Evolutionary conservation across 2,329 filamentous ascomycete species (phyloP).

Genomic region (Cladosporium sp.): DNA sequence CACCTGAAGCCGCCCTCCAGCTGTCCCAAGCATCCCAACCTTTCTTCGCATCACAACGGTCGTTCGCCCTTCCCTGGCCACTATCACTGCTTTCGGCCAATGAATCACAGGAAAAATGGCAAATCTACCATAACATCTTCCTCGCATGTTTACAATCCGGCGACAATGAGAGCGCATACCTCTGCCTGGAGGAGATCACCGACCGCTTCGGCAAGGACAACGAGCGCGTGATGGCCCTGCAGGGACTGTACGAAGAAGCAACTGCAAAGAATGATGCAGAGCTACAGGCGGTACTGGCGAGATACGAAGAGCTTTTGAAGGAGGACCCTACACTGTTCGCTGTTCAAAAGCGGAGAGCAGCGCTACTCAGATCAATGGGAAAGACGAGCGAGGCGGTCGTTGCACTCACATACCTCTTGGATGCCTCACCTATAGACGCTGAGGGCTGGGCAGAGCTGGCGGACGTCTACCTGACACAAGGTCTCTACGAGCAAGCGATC

Average conservation of each 20-base stretch:
- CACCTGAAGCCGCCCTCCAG: slow-evolving; percentile 38
- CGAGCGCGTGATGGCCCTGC: slow-evolving; percentile 78
- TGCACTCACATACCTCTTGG: slow-evolving; percentile 69
- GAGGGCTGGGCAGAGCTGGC: slow-evolving; percentile 92
- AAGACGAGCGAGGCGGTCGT: slow-evolving; percentile 68
- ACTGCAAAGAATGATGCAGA: slow-evolving; percentile 62
- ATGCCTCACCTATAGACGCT: slow-evolving; percentile 80
- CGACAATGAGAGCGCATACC: slow-evolving; percentile 71
- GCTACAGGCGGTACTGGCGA: slow-evolving; percentile 65
- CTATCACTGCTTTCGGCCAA: slow-evolving; percentile 47
- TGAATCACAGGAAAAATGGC: slow-evolving; percentile 80
- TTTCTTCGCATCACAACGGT: slow-evolving; percentile 34
- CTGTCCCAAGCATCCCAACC: slow-evolving; percentile 46
- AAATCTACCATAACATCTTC: slow-evolving; percentile 79
- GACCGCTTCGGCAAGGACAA: slow-evolving; percentile 78
- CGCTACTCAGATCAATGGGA: slow-evolving; percentile 71
- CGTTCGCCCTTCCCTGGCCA: slow-evolving; percentile 42
- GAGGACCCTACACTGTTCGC: slow-evolving; percentile 77
- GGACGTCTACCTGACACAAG: slow-evolving; percentile 78
- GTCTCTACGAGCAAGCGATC: slow-evolving; percentile 75
- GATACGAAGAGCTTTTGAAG: slow-evolving; percentile 71
- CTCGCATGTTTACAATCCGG: slow-evolving; percentile 78
- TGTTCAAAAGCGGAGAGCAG: slow-evolving; percentile 77
- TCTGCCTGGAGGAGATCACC: slow-evolving; percentile 70
- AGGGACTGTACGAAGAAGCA: slow-evolving; percentile 80